These are phyloP conservation scores for Ceratobasidium sp. DNA, from an alignment of 1,284 basidiomycete genomes.

Conservation along the genomic window DNA sequence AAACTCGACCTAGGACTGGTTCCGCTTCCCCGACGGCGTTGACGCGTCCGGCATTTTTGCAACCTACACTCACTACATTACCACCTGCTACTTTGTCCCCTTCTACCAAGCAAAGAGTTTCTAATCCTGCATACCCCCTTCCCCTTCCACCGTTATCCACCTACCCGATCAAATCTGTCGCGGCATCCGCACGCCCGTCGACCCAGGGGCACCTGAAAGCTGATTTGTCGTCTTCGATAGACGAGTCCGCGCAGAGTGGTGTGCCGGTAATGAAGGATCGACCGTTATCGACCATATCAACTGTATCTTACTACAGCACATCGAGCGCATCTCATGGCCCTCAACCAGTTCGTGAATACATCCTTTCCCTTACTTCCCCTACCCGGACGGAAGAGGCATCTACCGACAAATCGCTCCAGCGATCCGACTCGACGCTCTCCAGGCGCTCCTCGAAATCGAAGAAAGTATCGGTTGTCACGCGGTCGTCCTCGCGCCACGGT, in stretches of 20 bases:
- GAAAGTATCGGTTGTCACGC: constrained; percentile 1
- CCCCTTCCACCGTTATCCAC: constrained; percentile 30
- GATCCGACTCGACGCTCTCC: background rate
- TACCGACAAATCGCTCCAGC: background rate
- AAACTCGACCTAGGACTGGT: constrained; percentile 6
- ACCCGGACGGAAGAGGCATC: background rate
- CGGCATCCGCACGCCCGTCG: constrained; percentile 1
- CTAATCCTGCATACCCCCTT: constrained; percentile 24
- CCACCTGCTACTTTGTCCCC: constrained; percentile 18
- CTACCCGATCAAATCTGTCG: constrained; percentile 29
- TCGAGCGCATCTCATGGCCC: constrained; percentile 38
- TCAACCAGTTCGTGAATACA: constrained; percentile 15
- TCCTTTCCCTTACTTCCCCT: background rate
- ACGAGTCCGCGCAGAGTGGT: background rate
- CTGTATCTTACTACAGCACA: constrained; percentile 25
- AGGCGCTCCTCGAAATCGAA: constrained; percentile 23
- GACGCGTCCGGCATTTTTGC: constrained; percentile 7
- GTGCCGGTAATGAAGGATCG: constrained; percentile 4
- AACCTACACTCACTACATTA: background rate
- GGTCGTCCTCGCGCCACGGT: constrained; percentile 21
- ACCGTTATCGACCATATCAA: constrained; percentile 19
- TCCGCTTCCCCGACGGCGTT: background rate
- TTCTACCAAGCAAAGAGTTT: constrained; percentile 28
- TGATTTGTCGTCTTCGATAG: background rate
- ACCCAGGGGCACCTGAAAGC: background rate